A percentile compares a stretch with the other conserved stretches of the same genome.
Conservation (phyloP, 1,284 basidiomycete genomes). For the Ganoderma lucidum region DNA sequence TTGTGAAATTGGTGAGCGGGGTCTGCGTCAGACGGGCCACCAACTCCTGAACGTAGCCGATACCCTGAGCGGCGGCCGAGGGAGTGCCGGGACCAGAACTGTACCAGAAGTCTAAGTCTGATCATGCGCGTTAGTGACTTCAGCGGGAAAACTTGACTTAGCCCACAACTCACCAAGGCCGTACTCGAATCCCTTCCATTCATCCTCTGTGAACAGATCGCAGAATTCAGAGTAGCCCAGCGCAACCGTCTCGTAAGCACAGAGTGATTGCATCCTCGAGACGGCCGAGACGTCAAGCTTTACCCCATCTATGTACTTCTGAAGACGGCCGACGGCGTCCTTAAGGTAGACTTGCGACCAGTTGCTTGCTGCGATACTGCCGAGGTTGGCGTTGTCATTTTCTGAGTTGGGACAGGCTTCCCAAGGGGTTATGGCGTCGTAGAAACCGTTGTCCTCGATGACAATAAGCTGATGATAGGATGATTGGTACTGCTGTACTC, state of each 20-base stretch:
- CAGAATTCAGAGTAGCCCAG: slow-evolving; percentile 66
- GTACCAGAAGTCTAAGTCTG: slow-evolving; percentile 58
- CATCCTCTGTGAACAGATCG: slow-evolving; percentile 67
- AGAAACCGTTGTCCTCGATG: slow-evolving; percentile 59
- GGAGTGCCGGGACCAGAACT: slow-evolving; percentile 63
- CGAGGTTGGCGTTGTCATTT: slow-evolving; percentile 45
- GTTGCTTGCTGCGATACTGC: slow-evolving; percentile 40
- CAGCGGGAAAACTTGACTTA: not conserved
- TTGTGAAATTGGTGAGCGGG: slow-evolving; percentile 57
- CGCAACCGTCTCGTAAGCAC: slow-evolving; percentile 73
- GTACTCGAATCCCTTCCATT: slow-evolving; percentile 74
- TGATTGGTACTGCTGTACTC: slow-evolving; percentile 54
- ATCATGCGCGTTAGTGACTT: not conserved
- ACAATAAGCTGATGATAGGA: slow-evolving; percentile 60
- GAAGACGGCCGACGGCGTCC: slow-evolving; percentile 57
- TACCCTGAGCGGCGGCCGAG: slow-evolving; percentile 62
- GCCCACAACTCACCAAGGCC: slow-evolving; percentile 42
- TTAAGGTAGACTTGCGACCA: slow-evolving; percentile 66
- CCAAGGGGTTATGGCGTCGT: slow-evolving; percentile 67
- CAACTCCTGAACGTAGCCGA: slow-evolving; percentile 69
- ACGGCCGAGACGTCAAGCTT: slow-evolving; percentile 57
- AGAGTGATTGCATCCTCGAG: slow-evolving; percentile 56
- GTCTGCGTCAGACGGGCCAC: slow-evolving; percentile 58
- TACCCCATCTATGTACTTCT: slow-evolving; percentile 55
- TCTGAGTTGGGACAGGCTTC: slow-evolving; percentile 52